Evolutionary conservation across 371 early-diverging fungal species (phyloP).

Genomic region (Mucor irregularis): DNA sequence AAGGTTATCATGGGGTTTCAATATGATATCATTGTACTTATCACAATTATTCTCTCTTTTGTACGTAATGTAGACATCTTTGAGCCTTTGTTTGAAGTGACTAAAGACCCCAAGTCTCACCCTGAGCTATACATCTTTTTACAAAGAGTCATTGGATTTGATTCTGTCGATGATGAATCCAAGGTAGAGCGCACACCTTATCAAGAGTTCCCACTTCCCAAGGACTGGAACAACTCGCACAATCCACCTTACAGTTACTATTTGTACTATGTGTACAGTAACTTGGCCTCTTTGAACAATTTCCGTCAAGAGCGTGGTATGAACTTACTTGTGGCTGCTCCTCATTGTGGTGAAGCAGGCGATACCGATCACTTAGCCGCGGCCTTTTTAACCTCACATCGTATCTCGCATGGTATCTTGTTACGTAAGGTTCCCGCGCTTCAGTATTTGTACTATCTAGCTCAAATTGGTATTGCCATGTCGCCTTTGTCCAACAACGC

Average conservation of each 20-base stretch:
- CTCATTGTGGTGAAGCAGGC: conserved; percentile 98
- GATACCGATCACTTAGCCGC: conserved; percentile 96
- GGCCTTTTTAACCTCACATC: conserved; percentile 90
- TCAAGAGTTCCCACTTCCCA: conserved; percentile 87
- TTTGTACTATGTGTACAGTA: conserved; percentile 94
- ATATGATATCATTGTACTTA: neutral
- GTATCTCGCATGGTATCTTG: conserved; percentile 96
- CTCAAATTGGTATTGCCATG: conserved; percentile 98
- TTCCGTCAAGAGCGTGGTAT: conserved; percentile 82
- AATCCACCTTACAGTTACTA: conserved; percentile 99
- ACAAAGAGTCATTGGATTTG: conserved; percentile 95
- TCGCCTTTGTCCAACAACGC: conserved; percentile 98
- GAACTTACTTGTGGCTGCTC: conserved; percentile 94
- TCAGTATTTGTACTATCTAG: conserved; percentile 95
- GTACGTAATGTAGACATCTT: conserved; percentile 69
- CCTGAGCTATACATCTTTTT: conserved; percentile 93
- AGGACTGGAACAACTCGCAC: conserved; percentile 70
- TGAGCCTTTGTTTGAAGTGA: conserved; percentile 93
- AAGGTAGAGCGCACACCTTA: conserved; percentile 85
- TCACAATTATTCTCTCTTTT: neutral
- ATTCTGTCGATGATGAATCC: conserved; percentile 98
- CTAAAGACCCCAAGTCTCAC: conserved; percentile 79
- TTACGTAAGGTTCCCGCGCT: conserved; percentile 96
- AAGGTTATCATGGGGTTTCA: conserved; percentile 12
- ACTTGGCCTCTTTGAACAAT: conserved; percentile 84